Conservation (phyloP, 768 basidiomycete species). For the Asterophora lycoperdoides region DNA sequence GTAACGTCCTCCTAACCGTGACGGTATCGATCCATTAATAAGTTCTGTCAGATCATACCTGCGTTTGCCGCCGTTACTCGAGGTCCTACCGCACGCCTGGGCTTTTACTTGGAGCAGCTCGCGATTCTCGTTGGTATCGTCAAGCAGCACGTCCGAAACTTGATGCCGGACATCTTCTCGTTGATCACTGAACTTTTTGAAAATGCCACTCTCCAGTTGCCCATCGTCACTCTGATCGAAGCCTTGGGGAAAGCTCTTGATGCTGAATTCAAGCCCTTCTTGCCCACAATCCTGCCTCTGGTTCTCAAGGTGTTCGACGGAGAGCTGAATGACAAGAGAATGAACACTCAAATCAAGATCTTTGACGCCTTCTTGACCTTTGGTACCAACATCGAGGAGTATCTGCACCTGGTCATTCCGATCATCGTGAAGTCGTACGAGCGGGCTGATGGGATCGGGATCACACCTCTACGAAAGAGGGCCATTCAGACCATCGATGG, state of each 20-base stretch:
- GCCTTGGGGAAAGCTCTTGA: slow-evolving; percentile 90
- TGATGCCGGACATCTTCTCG: slow-evolving; percentile 78
- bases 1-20: slow-evolving; percentile 32
- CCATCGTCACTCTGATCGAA: slow-evolving; percentile 89
- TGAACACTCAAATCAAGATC: slow-evolving; percentile 79
- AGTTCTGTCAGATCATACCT: slow-evolving; percentile 71
- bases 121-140: slow-evolving; percentile 94
- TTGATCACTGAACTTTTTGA: slow-evolving; percentile 93
- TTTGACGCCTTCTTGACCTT: slow-evolving; percentile 95
- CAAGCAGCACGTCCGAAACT: slow-evolving; percentile 94
- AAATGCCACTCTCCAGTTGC: slow-evolving; percentile 74
- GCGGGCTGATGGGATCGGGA: slow-evolving; percentile 54
- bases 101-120: slow-evolving; percentile 92
- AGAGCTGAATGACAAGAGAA: slow-evolving; percentile 77
- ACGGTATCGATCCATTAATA: slow-evolving; percentile 1
- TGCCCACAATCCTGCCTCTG: slow-evolving; percentile 85
- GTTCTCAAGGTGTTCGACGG: slow-evolving; percentile 89
- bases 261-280: slow-evolving; percentile 95
- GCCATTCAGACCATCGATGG: slow-evolving; percentile 92
- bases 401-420: slow-evolving; percentile 93
- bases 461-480: slow-evolving; percentile 71
- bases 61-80: slow-evolving; percentile 89
- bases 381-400: slow-evolving; percentile 95
- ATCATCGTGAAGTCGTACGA: slow-evolving; percentile 92
- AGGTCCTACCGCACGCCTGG: slow-evolving; percentile 72